These are phyloP conservation scores for Botrytis fabae DNA, from an alignment of 2,329 filamentous ascomycete species.

Conservation along the genomic window DNA sequence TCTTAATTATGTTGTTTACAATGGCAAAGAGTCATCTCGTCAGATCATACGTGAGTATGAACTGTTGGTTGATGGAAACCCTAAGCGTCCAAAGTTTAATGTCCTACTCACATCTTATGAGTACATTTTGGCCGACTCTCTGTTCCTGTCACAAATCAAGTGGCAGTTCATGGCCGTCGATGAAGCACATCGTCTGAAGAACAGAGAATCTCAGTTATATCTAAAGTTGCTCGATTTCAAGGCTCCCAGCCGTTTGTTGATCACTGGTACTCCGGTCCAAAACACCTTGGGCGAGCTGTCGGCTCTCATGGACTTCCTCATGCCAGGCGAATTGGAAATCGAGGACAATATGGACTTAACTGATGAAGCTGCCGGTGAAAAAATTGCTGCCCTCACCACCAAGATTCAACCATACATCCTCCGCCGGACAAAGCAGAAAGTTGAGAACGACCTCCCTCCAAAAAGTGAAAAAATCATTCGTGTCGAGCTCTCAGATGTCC, in stretches of 20 bases:
- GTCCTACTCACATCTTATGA: conserved; percentile 98
- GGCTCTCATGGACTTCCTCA: conserved; percentile 92
- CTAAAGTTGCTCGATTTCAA: conserved; percentile 81
- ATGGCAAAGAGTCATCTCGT: conserved; percentile 83
- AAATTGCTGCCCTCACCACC: conserved; percentile 80
- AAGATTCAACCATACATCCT: conserved; percentile 93
- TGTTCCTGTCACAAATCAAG: conserved; percentile 85
- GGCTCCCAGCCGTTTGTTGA: conserved; percentile 83
- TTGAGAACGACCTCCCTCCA: conserved; percentile 91
- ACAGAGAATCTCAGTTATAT: conserved; percentile 92
- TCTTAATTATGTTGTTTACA: conserved; percentile 95
- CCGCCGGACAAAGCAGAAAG: conserved; percentile 93
- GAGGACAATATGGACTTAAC: conserved; percentile 88
- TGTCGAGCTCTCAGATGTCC: conserved; percentile 92
- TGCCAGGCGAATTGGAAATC: conserved; percentile 88
- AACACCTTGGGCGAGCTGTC: conserved; percentile 93
- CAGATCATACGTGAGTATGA: conserved; percentile 89
- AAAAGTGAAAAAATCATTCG: conserved; percentile 99
- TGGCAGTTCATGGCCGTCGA: conserved; percentile 98
- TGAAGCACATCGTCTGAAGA: conserved; percentile 95
- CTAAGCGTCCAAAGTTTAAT: conserved; percentile 91
- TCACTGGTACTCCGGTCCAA: conserved; percentile 96
- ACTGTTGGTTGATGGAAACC: conserved; percentile 80
- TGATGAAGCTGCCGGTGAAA: conserved; percentile 78
- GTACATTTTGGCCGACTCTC: conserved; percentile 83